Evolutionary conservation across 1,284 basidiomycete genomes (phyloP).

Genomic region (Ustilago sp.): DNA sequence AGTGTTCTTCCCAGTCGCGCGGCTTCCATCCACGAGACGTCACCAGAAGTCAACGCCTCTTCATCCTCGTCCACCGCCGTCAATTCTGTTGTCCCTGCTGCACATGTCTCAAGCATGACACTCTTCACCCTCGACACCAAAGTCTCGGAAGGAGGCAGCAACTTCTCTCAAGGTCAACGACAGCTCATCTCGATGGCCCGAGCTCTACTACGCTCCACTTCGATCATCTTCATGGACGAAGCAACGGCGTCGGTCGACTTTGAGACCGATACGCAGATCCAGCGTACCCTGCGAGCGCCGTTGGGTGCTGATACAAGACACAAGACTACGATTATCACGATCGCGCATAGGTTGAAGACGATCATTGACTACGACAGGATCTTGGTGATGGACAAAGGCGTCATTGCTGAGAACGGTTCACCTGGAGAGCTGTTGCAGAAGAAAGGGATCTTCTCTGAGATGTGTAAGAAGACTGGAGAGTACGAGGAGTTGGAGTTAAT

Average conservation of each 20-base stretch:
- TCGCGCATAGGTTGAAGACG: constrained; percentile 75
- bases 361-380: constrained; percentile 71
- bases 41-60: constrained; percentile 11
- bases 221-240: constrained; percentile 68
- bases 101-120: constrained; percentile 2
- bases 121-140: constrained; percentile 46
- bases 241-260: constrained; percentile 66
- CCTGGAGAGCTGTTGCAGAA: constrained; percentile 71
- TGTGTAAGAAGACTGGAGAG: constrained; percentile 58
- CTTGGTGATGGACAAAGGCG: constrained; percentile 72
- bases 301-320: constrained; percentile 21
- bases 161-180: constrained; percentile 65
- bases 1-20: constrained; percentile 31
- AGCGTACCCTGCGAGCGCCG: constrained; percentile 77
- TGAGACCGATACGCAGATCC: constrained; percentile 73
- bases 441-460: constrained; percentile 51
- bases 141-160: constrained; percentile 64
- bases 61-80: constrained; percentile 22
- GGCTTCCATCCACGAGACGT: constrained; percentile 18
- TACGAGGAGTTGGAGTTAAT: constrained; percentile 42
- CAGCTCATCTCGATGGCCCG: constrained; percentile 67
- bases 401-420: constrained; percentile 72
- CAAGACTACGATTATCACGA: constrained; percentile 80
- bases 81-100: constrained; percentile 14
- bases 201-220: constrained; percentile 58